Percentiles rank a stretch among this genome's conserved stretches.
phyloP scores from a whole-genome alignment of 495 filamentous ascomycete species.

The Aspergillus cristatus region DNA sequence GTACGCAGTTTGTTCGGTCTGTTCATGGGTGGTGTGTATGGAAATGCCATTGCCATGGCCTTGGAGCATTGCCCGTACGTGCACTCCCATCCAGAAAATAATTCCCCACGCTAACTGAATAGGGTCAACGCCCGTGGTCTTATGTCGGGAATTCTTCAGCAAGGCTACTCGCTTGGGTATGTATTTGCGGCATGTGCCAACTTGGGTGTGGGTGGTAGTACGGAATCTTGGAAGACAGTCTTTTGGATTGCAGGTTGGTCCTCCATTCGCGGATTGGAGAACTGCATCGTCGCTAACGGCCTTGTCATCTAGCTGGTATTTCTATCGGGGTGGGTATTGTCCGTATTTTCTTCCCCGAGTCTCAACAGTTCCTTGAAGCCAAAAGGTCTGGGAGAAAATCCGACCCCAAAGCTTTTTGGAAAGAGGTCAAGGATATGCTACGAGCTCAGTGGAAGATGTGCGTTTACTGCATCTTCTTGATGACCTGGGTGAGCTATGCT shows the following conservation, averaged over 20 bases:
- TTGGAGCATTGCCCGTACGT: slow-evolving; percentile 61
- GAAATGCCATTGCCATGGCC: slow-evolving; percentile 73
- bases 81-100: not conserved
- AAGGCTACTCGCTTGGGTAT: slow-evolving; percentile 70
- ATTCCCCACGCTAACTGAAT: slow-evolving; percentile 4
- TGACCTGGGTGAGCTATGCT: slow-evolving; percentile 51
- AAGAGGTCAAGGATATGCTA: slow-evolving; percentile 53
- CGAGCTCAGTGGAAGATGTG: slow-evolving; percentile 56
- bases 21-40: slow-evolving; percentile 78
- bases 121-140: slow-evolving; percentile 54
- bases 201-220: slow-evolving; percentile 49
- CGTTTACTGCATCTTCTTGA: slow-evolving; percentile 60
- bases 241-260: slow-evolving; percentile 46
- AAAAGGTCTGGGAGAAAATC: slow-evolving; percentile 42
- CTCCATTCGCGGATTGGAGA: not conserved
- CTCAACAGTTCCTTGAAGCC: slow-evolving; percentile 58
- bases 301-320: slow-evolving; percentile 35
- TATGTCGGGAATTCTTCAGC: slow-evolving; percentile 70
- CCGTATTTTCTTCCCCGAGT: slow-evolving; percentile 60
- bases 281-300: no score
- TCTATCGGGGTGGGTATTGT: slow-evolving; percentile 56
- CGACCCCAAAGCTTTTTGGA: slow-evolving; percentile 47
- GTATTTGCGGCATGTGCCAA: slow-evolving; percentile 63
- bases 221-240: slow-evolving; percentile 53
- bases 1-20: slow-evolving; percentile 66